Percentiles rank a stretch among this genome's conserved stretches.
Evolutionary conservation across 1,139 yeast species (phyloP).

Genomic region (Zygosaccharomyces sapae): DNA sequence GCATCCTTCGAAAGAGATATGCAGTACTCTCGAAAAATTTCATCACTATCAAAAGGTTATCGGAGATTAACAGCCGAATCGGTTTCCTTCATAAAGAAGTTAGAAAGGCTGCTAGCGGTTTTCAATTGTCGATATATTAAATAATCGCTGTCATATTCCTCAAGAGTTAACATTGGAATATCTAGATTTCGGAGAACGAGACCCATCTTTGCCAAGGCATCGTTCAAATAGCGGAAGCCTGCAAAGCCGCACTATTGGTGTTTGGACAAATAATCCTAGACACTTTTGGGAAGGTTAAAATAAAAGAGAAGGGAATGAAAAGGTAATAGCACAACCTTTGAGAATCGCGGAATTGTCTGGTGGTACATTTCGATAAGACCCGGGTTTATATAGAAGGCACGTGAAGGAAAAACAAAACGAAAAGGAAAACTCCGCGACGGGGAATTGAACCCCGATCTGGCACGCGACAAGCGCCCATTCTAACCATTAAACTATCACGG

Average conservation of each 20-base stretch:
- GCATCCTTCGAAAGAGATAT: not conserved
- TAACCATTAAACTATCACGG: slow-evolving; percentile 40
- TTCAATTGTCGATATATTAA: not conserved
- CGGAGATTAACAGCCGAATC: not conserved
- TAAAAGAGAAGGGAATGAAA: too few relatives aligned
- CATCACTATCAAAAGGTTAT: not conserved
- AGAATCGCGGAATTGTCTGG: too few relatives aligned
- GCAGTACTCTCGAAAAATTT: not conserved
- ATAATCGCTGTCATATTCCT: not conserved
- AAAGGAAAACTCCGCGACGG: slow-evolving; percentile 36
- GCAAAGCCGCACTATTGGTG: not conserved
- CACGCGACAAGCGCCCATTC: slow-evolving; percentile 41
- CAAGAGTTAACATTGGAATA: not conserved
- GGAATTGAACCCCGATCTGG: slow-evolving; percentile 41
- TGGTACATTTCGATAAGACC: too few relatives aligned
- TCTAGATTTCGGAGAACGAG: not conserved
- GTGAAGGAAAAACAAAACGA: too few relatives aligned
- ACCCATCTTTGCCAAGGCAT: slow-evolving; percentile 1
- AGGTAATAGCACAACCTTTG: too few relatives aligned
- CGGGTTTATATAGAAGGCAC: too few relatives aligned
- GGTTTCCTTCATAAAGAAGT: not conserved
- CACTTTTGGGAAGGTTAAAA: too few relatives aligned
- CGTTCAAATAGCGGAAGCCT: not conserved
- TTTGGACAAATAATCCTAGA: too few relatives aligned
- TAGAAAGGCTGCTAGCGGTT: not conserved